Percentiles rank a stretch among this genome's conserved stretches.
Conservation (phyloP, 345 rosid species). For the Salix brachista region DNA sequence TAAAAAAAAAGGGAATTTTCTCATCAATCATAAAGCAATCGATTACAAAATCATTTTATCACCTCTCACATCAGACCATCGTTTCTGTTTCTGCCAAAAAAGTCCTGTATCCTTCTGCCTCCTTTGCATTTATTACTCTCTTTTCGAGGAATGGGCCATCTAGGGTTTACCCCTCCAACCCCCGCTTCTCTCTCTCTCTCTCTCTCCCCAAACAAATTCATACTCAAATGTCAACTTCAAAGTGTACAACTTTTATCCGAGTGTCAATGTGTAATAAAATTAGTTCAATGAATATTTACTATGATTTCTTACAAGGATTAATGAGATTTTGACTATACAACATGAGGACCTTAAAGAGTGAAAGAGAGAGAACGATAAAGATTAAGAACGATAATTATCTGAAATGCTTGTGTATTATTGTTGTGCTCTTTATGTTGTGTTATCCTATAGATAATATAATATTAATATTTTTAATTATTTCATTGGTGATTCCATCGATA, state of each 20-base stretch:
- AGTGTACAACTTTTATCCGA: slow-evolving; percentile 23
- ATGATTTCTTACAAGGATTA: neutral
- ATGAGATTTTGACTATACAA: neutral
- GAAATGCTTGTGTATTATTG: too few relatives aligned
- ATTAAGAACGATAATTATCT: too few relatives aligned
- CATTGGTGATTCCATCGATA: too few relatives aligned
- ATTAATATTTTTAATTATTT: too few relatives aligned
- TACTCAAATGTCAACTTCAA: slow-evolving; percentile 26
- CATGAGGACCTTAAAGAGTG: neutral
- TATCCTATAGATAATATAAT: too few relatives aligned
- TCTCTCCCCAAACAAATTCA: neutral
- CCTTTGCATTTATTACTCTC: slow-evolving; percentile 24
- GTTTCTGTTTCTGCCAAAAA: slow-evolving; percentile 22
- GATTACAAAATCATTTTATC: slow-evolving; percentile 48
- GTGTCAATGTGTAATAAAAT: neutral
- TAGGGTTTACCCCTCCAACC: slow-evolving; percentile 16
- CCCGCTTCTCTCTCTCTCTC: neutral
- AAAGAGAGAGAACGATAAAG: too few relatives aligned
- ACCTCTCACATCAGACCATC: slow-evolving; percentile 30
- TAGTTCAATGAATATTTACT: neutral
- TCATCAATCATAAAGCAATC: slow-evolving; percentile 50
- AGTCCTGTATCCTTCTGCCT: slow-evolving; percentile 21
- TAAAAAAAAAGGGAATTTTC: neutral
- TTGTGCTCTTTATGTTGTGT: too few relatives aligned
- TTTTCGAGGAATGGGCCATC: slow-evolving; percentile 30